phyloP scores from a whole-genome alignment of 139 green algal species.

The Micractinium sp. region DNA sequence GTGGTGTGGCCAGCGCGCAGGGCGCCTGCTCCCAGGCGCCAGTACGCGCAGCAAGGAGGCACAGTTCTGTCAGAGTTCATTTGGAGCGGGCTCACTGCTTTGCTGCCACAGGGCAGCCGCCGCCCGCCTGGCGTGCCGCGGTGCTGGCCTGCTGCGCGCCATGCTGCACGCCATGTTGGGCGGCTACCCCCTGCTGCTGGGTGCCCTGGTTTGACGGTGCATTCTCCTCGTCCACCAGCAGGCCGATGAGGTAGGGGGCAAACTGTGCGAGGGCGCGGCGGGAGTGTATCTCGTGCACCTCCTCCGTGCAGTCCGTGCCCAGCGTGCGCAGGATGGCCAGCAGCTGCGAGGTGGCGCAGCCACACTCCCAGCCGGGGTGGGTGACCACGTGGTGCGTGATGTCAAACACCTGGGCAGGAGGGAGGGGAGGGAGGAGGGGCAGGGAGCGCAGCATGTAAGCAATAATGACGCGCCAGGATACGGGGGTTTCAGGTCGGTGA shows the following conservation, averaged over 20 bases:
- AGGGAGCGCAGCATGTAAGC: neutral
- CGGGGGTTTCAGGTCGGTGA: no score
- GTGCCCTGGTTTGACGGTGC: neutral
- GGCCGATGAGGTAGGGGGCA: slow-evolving; percentile 17
- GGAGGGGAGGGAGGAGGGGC: neutral
- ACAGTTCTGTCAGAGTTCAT: neutral
- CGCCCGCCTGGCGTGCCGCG: no score
- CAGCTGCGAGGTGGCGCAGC: slow-evolving; percentile 27
- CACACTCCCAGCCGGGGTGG: slow-evolving; percentile 24
- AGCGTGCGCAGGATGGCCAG: slow-evolving; percentile 33
- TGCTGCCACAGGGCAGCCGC: no score
- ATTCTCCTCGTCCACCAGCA: neutral
- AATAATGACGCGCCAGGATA: no score
- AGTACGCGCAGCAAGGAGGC: no score
- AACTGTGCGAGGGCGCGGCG: slow-evolving; percentile 7
- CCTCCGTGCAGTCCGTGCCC: slow-evolving; percentile 32
- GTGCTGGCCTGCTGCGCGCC: no score
- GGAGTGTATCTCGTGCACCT: slow-evolving; percentile 15
- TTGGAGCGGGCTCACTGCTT: neutral
- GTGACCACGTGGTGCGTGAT: slow-evolving; percentile 29
- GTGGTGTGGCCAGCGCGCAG: no score
- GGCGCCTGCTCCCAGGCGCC: no score
- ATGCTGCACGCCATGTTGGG: neutral
- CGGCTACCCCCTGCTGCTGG: neutral
- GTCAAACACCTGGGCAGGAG: slow-evolving; percentile 27